phyloP scores from a whole-genome alignment of 177 flowering plant genomes.

The Vitis hybrid region DNA sequence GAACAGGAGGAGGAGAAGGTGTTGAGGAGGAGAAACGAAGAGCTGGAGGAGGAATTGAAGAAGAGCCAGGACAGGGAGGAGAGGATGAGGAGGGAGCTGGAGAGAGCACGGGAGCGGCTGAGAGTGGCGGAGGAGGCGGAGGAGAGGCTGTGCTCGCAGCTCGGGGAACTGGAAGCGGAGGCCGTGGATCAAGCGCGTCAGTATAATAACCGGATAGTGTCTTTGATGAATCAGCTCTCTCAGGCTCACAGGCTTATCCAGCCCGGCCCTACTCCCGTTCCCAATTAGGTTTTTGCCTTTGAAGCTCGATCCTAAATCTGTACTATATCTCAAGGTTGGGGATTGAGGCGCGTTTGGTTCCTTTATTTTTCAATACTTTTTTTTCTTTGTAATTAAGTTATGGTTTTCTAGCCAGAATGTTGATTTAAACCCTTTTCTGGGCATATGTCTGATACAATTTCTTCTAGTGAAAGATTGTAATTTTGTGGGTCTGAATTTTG shows the following conservation, averaged over 20 bases:
- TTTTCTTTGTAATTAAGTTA: no score
- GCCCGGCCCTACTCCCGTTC: not conserved
- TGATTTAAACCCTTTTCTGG: no score
- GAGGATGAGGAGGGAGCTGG: slow-evolving; percentile 45
- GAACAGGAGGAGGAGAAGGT: slow-evolving; percentile 1
- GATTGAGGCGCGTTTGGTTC: no score
- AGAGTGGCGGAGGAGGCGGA: slow-evolving; percentile 74
- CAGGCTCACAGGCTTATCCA: slow-evolving; percentile 40
- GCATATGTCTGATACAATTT: no score
- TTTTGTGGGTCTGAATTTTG: no score
- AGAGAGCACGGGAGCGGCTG: slow-evolving; percentile 36
- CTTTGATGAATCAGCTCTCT: slow-evolving; percentile 55
- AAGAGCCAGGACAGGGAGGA: slow-evolving; percentile 56
- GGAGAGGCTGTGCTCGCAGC: slow-evolving; percentile 71
- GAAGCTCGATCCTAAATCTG: not conserved
- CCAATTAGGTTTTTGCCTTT: not conserved
- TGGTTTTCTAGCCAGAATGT: no score
- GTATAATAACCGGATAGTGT: slow-evolving; percentile 36
- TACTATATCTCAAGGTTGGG: no score
- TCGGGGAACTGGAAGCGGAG: slow-evolving; percentile 80
- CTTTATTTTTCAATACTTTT: no score
- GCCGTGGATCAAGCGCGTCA: slow-evolving; percentile 57
- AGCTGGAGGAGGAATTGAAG: slow-evolving; percentile 57
- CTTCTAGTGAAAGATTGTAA: no score
- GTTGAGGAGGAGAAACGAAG: slow-evolving; percentile 54